Conservation (phyloP, 2,329 filamentous ascomycete genomes). For the Neonectria faginata region DNA sequence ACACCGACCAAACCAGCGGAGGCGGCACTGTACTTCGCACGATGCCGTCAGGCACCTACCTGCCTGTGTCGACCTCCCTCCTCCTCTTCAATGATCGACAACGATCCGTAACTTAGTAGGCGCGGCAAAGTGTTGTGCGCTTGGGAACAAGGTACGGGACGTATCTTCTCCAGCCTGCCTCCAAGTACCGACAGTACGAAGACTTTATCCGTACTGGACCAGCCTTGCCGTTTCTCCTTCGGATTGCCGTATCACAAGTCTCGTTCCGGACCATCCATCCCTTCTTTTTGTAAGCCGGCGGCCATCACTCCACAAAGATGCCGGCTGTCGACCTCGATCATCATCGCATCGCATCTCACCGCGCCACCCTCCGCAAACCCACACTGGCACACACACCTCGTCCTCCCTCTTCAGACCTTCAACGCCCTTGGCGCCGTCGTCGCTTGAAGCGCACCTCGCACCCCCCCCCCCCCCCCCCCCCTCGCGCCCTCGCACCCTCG, state of each 20-base stretch:
- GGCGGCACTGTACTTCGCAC: not conserved
- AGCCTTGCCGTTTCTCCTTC: not conserved
- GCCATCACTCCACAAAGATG: slow-evolving; percentile 22
- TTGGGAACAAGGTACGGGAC: not conserved
- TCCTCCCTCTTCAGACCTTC: not conserved
- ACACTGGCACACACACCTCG: slow-evolving; percentile 6
- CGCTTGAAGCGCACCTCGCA: not conserved
- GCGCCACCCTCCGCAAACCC: slow-evolving; percentile 2
- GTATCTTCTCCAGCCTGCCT: not conserved
- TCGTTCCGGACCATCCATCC: not conserved
- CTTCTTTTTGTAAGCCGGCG: not conserved
- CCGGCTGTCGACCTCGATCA: slow-evolving; percentile 11
- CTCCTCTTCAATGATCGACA: not conserved
- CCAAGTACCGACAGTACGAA: not conserved
- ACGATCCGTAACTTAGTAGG: not conserved
- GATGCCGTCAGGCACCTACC: not conserved
- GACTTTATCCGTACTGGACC: not conserved
- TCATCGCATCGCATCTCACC: slow-evolving; percentile 9
- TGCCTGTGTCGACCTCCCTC: not conserved
- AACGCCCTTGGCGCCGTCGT: not conserved
- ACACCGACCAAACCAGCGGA: slow-evolving; percentile 12
- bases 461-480: too few species aligned
- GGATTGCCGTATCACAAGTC: slow-evolving; percentile 5
- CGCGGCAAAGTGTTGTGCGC: not conserved
- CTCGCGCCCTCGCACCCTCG: not conserved